Evolutionary conservation across 345 rosid genomes (phyloP).

Genomic region (Corchorus capsularis): DNA sequence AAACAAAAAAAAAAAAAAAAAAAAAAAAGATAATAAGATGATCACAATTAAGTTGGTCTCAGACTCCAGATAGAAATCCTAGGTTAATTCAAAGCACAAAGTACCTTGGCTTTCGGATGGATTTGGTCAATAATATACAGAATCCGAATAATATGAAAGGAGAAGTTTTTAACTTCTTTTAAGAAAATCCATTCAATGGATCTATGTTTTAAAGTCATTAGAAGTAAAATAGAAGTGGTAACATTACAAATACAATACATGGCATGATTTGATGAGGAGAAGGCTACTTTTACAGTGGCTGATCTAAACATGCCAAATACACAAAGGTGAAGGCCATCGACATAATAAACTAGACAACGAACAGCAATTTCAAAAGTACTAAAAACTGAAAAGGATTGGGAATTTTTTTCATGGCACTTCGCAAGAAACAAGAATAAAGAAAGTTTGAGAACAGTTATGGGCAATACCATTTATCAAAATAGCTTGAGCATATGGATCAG

Average conservation of each 20-base stretch:
- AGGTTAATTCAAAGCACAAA: slow-evolving; percentile 1
- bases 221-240: neutral
- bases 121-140: neutral
- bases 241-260: neutral
- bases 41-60: neutral
- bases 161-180: neutral
- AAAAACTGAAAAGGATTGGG: neutral
- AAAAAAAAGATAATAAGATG: neutral
- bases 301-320: neutral
- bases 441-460: slow-evolving; percentile 5
- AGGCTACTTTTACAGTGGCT: neutral
- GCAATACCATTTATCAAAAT: slow-evolving; percentile 81
- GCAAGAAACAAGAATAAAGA: slow-evolving; percentile 8
- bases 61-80: slow-evolving; percentile 1
- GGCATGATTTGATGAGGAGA: neutral
- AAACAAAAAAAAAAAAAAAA: no score
- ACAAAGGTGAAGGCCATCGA: neutral
- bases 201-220: neutral
- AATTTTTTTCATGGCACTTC: neutral
- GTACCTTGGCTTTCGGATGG: neutral
- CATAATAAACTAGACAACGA: neutral
- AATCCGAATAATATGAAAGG: neutral
- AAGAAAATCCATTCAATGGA: neutral
- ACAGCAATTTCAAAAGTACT: neutral
- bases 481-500: slow-evolving; percentile 70